Percentiles rank a stretch among this genome's conserved stretches.
Conservation (phyloP, 2,329 filamentous ascomycete genomes). For the Hypoxylon sp. region DNA sequence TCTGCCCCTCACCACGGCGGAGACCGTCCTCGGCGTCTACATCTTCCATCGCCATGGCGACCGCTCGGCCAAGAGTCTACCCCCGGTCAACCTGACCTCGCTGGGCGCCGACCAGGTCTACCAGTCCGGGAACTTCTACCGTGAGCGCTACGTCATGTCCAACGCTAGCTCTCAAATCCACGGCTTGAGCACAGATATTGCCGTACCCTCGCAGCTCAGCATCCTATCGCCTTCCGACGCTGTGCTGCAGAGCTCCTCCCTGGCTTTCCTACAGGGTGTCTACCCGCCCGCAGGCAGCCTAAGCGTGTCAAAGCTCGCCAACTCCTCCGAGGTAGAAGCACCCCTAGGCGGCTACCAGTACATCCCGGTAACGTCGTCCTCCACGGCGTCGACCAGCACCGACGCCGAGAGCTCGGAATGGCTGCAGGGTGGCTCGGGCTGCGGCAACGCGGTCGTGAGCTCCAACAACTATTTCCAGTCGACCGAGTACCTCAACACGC, state of each 20-base stretch:
- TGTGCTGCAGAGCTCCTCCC: conserved; percentile 83
- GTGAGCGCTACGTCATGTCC: conserved; percentile 76
- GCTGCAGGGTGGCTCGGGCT: conserved; percentile 70
- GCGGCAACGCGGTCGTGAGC: conserved; percentile 65
- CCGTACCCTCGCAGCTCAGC: conserved; percentile 76
- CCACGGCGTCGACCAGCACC: conserved; percentile 64
- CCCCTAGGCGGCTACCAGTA: conserved; percentile 87
- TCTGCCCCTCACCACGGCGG: conserved; percentile 56
- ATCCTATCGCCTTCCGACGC: conserved; percentile 79
- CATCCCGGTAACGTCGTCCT: conserved; percentile 76
- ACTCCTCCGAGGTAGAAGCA: conserved; percentile 73
- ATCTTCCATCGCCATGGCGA: conserved; percentile 94
- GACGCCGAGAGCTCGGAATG: conserved; percentile 68
- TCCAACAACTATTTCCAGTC: conserved; percentile 67
- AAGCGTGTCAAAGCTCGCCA: conserved; percentile 73
- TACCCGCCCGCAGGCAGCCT: conserved; percentile 78
- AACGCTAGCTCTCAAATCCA: conserved; percentile 70
- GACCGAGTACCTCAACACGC: conserved; percentile 58
- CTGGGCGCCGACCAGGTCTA: conserved; percentile 83
- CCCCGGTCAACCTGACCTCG: conserved; percentile 79
- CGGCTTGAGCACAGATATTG: conserved; percentile 73
- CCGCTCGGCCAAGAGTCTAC: conserved; percentile 80
- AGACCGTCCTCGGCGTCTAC: conserved; percentile 84
- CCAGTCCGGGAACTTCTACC: conserved; percentile 79
- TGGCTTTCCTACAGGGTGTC: conserved; percentile 84